phyloP scores from a whole-genome alignment of 2,329 filamentous ascomycete species.

The Diplodia scrobiculata region DNA sequence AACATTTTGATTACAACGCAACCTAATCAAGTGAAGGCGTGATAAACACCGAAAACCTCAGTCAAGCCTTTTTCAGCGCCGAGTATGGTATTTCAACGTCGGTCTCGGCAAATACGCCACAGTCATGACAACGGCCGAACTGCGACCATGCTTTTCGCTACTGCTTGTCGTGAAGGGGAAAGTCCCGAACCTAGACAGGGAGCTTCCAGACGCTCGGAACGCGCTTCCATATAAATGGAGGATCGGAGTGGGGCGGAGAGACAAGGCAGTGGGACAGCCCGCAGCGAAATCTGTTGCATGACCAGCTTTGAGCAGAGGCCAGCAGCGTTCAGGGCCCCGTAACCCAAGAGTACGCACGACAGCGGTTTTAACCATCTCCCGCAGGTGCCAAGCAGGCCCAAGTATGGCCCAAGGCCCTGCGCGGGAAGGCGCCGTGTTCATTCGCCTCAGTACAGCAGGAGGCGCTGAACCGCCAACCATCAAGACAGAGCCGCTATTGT shows the following conservation, averaged over 20 bases:
- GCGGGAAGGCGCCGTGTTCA: not conserved
- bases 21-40: not conserved
- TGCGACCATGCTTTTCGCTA: not conserved
- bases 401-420: constrained; percentile 2
- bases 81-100: not conserved
- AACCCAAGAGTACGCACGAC: constrained; percentile 1
- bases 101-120: not conserved
- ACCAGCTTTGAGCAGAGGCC: not conserved
- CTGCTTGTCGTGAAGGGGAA: constrained; percentile 2
- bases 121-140: not conserved
- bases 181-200: constrained; percentile 2
- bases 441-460: too few relatives aligned
- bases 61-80: not conserved
- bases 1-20: not conserved
- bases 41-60: not conserved
- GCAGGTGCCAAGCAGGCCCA: constrained; percentile 18
- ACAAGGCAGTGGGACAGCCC: not conserved
- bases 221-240: not conserved
- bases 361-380: not conserved
- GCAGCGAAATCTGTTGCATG: not conserved
- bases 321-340: not conserved
- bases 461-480: not conserved
- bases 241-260: not conserved
- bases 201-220: not conserved
- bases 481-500: constrained; percentile 6